Conservation (phyloP, 2,329 filamentous ascomycete genomes). For the Curvularia hawaiiensis region DNA sequence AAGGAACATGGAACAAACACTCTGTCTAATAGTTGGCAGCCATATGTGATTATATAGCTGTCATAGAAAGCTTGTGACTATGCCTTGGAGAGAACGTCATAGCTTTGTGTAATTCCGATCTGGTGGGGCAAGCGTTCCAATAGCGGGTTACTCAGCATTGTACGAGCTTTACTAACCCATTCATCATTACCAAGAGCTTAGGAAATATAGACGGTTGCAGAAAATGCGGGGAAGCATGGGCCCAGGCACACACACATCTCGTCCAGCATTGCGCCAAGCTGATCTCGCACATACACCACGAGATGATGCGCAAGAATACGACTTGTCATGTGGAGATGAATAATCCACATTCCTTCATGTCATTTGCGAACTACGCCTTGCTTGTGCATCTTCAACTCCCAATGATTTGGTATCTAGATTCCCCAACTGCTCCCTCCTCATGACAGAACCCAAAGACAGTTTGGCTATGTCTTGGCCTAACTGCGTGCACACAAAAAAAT, state of each 20-base stretch:
- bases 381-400: background rate
- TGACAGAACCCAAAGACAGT: background rate
- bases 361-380: background rate
- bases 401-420: background rate
- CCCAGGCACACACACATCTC: background rate
- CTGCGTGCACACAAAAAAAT: background rate
- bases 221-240: background rate
- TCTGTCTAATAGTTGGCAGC: background rate
- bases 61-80: conserved; percentile 24
- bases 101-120: conserved; percentile 16
- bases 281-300: background rate
- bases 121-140: conserved; percentile 18
- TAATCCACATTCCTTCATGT: background rate
- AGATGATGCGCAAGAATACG: background rate
- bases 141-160: conserved; percentile 36
- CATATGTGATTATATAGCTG: conserved; percentile 26
- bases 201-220: background rate
- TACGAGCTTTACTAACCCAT: conserved; percentile 31
- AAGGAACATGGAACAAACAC: conserved; percentile 22
- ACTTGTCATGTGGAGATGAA: background rate
- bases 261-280: background rate
- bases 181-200: conserved; percentile 7
- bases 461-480: background rate
- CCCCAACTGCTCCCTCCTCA: background rate
- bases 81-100: conserved; percentile 26